Evolutionary conservation across 1,139 yeast species (phyloP), one percentile per base, ranked within the genome.

Genomic region (Geotrichum citri-aurantii): DNA sequence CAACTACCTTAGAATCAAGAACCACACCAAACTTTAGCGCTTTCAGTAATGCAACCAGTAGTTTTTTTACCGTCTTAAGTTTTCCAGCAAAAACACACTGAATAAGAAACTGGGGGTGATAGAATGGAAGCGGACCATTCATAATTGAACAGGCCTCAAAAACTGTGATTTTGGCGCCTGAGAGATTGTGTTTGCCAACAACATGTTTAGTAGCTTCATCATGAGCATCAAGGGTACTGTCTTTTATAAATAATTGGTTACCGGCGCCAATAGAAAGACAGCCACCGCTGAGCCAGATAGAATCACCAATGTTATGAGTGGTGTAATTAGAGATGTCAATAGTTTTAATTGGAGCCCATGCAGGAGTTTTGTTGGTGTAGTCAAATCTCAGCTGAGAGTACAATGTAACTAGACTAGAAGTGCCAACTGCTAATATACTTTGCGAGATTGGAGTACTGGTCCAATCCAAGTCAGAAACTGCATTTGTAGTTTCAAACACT

Each of bases 41-140:
- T 27, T 72, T 74, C 21, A 79, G 71, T 50, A 92, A 73, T 19
- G 77, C 73, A 4, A 81, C 74, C 27, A 92, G 68, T 1, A 92
- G 78, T 47, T 77, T 79, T 62, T 83, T 79, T 0, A 85, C 95
- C 3, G 84, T 69, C 4, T 75, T 73, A 11, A 80, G 65, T 65
- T 86, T 84, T 42, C 84, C 86, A 66, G 83, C 81, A 66, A 86
- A 85, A 19, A 92, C 71, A 3, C 86, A 77, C 69, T 92, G 97
- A 55, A 91, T 86, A 49, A 93, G 74, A 61, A 90, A 80, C 70
- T 91, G 97, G 0, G 99, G 99, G 68, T 93, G 98, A 67, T 88
- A 93, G 0, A 91, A 75, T 0, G 98, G 97, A 42, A 93, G 72
- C 0, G 96, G 95, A 31, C 97, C 97, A 73, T 91, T 91, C 57